phyloP scores from a whole-genome alignment of 1,139 yeast genomes.

The Sugiyamaella xylanicola region DNA sequence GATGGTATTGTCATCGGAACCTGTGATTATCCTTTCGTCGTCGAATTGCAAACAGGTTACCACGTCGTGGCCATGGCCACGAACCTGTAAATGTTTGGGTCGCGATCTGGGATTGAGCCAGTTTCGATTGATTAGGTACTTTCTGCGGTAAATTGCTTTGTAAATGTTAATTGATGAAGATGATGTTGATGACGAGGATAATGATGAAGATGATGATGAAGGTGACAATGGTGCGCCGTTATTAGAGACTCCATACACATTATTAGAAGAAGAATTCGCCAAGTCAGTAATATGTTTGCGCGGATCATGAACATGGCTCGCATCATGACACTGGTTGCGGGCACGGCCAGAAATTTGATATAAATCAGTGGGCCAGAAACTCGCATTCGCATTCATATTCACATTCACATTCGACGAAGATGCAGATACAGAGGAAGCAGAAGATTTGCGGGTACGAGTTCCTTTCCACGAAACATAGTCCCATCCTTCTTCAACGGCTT shows the following conservation, averaged over 20 bases:
- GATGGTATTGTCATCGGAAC: conserved; percentile 85
- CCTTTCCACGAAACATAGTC: conserved; percentile 41
- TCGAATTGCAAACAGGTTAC: conserved; percentile 95
- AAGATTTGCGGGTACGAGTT: conserved; percentile 14
- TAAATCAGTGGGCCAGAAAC: conserved; percentile 17
- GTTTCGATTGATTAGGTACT: conserved; percentile 63
- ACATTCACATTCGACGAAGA: too few relatives aligned
- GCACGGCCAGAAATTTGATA: conserved; percentile 16
- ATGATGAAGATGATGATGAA: background rate
- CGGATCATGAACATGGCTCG: background rate
- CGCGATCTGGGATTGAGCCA: conserved; percentile 80
- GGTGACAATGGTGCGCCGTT: background rate
- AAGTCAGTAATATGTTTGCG: too few relatives aligned
- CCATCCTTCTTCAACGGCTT: conserved; percentile 42
- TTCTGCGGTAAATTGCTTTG: conserved; percentile 65
- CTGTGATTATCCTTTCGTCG: conserved; percentile 86
- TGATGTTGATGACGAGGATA: background rate
- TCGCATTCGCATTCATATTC: too few relatives aligned
- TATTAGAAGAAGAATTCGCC: too few relatives aligned
- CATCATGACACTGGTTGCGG: background rate
- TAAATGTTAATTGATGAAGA: conserved; percentile 39
- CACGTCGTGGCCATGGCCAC: conserved; percentile 77
- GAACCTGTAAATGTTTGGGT: conserved; percentile 70
- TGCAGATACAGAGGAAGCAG: conserved; percentile 18
- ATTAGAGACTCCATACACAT: too few relatives aligned